Percentiles rank a stretch among this genome's conserved stretches.
Conservation (phyloP, 441 rosid species). For the Gossypium gossypioides region DNA sequence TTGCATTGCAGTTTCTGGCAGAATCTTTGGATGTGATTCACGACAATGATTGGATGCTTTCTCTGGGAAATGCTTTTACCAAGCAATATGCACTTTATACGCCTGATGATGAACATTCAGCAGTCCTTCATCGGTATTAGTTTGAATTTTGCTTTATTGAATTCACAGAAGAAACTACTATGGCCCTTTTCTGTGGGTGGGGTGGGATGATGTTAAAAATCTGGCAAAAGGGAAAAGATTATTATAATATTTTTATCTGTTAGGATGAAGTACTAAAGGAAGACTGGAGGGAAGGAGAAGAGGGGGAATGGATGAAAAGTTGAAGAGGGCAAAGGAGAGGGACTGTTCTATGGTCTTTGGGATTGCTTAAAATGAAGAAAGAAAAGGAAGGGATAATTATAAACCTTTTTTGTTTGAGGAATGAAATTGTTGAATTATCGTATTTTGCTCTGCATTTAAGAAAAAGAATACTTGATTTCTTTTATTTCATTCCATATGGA, state of each 20-base stretch:
- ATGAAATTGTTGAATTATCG: neutral
- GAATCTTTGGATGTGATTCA: conserved; percentile 95
- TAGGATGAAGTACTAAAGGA: neutral
- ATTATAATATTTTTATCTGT: neutral
- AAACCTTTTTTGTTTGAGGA: neutral
- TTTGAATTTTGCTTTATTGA: conserved; percentile 16
- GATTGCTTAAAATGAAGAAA: neutral
- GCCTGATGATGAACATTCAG: conserved; percentile 83
- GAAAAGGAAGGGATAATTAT: neutral
- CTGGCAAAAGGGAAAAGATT: neutral
- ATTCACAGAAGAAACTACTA: conserved; percentile 3
- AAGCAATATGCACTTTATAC: conserved; percentile 69
- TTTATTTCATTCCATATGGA: neutral
- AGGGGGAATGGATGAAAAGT: neutral
- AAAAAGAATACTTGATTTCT: too few relatives aligned
- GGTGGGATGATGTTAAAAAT: neutral
- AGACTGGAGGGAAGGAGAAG: neutral
- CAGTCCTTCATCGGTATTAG: conserved; percentile 75
- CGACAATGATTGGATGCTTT: conserved; percentile 73
- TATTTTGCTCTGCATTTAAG: too few relatives aligned
- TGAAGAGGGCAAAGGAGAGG: neutral
- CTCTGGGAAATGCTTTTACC: conserved; percentile 83
- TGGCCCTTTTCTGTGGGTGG: neutral
- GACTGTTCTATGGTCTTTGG: neutral
- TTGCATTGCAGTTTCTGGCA: conserved; percentile 68